Evolutionary conservation across 2,329 filamentous ascomycete genomes (phyloP).

Genomic region (Cladophialophora bantiana): DNA sequence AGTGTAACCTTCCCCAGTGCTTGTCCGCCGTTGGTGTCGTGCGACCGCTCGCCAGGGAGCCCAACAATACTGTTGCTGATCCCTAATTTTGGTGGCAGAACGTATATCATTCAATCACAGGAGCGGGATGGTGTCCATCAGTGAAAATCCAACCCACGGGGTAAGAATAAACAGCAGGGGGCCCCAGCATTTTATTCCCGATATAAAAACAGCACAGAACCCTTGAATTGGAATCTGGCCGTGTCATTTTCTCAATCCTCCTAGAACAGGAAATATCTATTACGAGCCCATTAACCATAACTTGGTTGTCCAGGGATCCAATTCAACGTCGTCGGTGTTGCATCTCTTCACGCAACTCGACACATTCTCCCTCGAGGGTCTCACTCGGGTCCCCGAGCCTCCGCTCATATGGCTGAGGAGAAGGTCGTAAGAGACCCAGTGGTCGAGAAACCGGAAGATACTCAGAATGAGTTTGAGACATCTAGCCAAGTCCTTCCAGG

Average conservation of each 20-base stretch:
- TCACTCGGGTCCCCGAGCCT: background rate
- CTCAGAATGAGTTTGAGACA: constrained; percentile 27
- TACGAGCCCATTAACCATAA: background rate
- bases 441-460: constrained; percentile 28
- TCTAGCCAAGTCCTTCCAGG: constrained; percentile 12
- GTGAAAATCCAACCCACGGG: constrained; percentile 18
- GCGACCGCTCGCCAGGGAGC: constrained; percentile 2
- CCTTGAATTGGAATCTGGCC: background rate
- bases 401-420: constrained; percentile 15
- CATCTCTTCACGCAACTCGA: background rate
- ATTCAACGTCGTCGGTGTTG: background rate
- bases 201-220: constrained; percentile 9
- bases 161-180: constrained; percentile 13
- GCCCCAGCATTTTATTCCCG: constrained; percentile 14
- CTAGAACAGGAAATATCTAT: background rate
- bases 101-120: background rate
- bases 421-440: constrained; percentile 15
- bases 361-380: background rate
- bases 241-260: background rate
- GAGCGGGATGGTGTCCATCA: background rate
- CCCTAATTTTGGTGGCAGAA: constrained; percentile 9
- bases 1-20: constrained; percentile 12
- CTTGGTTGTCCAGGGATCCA: background rate
- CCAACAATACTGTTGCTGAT: constrained; percentile 7
- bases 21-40: constrained; percentile 15